Evolutionary conservation across 164 flowering plant genomes (phyloP), one percentile per base, ranked within the genome.

Genomic region (Magnolia kwangsiensis): DNA sequence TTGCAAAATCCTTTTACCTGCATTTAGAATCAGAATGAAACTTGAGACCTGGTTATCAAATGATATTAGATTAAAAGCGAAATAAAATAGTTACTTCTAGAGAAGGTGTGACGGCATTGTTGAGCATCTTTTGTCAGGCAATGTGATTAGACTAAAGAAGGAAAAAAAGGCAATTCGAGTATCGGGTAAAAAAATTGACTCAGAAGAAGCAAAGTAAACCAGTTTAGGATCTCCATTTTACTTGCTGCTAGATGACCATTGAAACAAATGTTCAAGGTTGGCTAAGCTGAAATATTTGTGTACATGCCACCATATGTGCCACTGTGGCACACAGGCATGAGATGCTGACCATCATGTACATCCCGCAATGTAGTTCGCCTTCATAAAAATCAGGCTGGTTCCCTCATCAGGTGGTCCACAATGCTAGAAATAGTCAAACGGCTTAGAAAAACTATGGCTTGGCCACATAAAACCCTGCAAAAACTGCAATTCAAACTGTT

Each of bases 1-100:
- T 63, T 76, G 77, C 88, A 87, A 71, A 86, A 86, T 76, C 80
- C 85, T 82, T 74, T 72, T 27, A 84, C 86, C 90, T 89, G 84
- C 75, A 78, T 27, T 72, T 29, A 16, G 24, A 31, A 59, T 0
- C 16, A 8, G 58, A 19, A 61, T 55, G 19, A 70, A n/a, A 70
- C 23, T 64, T 21, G 10, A 64, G 67, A n/a, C 2, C 20, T 18
- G 4, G 10, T 64, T n/a, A n/a, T n/a, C 6, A 7, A 8, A 18
- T 7, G 27, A 64, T 8, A 21, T 64, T 64, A 0, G 21, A 64
- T 8, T 8, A n/a, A 64, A 64, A 21, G 10, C 21, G 67, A 4
- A 64, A 3, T 37, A 37, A 64, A 64, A 64, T 64, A 20, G 27
- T 29, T 67, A 8, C 0, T 37, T 37, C 45, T 4, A 37, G 45